Evolutionary conservation across 179 eudicot species (phyloP).

Genomic region (Nepenthes alata): DNA sequence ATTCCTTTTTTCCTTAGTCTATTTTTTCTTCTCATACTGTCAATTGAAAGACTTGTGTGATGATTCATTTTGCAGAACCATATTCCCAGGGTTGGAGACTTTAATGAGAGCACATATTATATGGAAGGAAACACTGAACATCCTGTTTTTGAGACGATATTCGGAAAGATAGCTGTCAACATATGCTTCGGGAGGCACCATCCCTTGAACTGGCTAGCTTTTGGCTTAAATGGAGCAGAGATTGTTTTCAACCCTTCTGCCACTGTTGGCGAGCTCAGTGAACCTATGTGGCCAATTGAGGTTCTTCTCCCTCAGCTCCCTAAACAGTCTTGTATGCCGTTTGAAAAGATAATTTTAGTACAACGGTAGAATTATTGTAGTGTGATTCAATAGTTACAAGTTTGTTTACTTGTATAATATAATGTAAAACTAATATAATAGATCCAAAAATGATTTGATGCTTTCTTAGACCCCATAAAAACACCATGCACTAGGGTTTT

Average conservation of each 20-base stretch:
- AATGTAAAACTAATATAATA: too few species aligned
- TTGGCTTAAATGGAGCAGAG: slow-evolving; percentile 97
- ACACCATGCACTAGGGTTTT: too few species aligned
- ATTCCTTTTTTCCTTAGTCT: background rate
- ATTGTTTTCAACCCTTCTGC: slow-evolving; percentile 96
- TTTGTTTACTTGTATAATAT: too few species aligned
- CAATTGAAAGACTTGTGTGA: background rate
- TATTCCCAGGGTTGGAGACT: slow-evolving; percentile 94
- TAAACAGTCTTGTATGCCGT: too few species aligned
- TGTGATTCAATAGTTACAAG: too few species aligned
- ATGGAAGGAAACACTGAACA: slow-evolving; percentile 99
- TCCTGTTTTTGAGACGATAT: slow-evolving; percentile 92
- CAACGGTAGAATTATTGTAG: too few species aligned
- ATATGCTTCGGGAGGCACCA: slow-evolving; percentile 98
- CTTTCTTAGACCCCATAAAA: too few species aligned
- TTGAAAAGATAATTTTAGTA: too few species aligned
- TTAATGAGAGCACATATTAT: slow-evolving; percentile 96
- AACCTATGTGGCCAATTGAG: slow-evolving; percentile 99
- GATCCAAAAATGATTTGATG: too few species aligned
- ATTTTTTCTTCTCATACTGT: background rate
- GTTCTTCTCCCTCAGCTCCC: slow-evolving; percentile 19
- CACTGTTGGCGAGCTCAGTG: slow-evolving; percentile 96
- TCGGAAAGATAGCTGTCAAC: slow-evolving; percentile 85
- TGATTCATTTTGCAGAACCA: slow-evolving; percentile 55
- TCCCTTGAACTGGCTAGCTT: slow-evolving; percentile 94